Percentiles rank a stretch among this genome's conserved stretches.
Conservation (phyloP, 208 protist species). For the Wallacemonas sp. region DNA sequence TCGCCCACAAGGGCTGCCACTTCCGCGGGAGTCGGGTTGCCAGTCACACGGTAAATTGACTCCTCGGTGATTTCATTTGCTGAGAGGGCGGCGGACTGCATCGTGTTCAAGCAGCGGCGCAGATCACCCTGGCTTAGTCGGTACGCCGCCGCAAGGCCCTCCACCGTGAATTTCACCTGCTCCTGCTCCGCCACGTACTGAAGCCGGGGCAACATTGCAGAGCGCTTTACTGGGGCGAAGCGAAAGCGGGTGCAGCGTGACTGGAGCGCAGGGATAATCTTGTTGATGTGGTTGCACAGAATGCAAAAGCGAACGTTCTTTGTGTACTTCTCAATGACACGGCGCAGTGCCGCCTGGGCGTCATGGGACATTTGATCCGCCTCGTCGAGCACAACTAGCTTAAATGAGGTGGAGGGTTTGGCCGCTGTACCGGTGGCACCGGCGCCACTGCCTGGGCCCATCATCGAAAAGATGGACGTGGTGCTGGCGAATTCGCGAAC, state of each 20-base stretch:
- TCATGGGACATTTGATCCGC: slow-evolving; percentile 98
- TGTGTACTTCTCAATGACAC: slow-evolving; percentile 99
- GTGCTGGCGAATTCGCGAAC: slow-evolving; percentile 98
- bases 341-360: slow-evolving; percentile 97
- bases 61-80: slow-evolving; percentile 67
- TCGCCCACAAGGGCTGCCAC: slow-evolving; percentile 67
- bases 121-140: slow-evolving; percentile 96
- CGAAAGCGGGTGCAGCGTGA: slow-evolving; percentile 99
- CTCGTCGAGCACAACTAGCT: slow-evolving; percentile 99
- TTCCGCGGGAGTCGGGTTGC: slow-evolving; percentile 79
- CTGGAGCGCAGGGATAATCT: slow-evolving; percentile 94
- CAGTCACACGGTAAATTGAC: slow-evolving; percentile 79
- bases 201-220: slow-evolving; percentile 84
- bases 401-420: slow-evolving; percentile 61
- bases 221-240: slow-evolving; percentile 93
- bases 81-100: slow-evolving; percentile 92
- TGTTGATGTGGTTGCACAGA: slow-evolving; percentile 99
- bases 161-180: slow-evolving; percentile 68
- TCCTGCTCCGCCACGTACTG: slow-evolving; percentile 84
- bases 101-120: slow-evolving; percentile 96
- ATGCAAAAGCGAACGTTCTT: slow-evolving; percentile 98
- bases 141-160: slow-evolving; percentile 92
- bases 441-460: slow-evolving; percentile 2
- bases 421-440: neutral
- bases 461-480: slow-evolving; percentile 91